Evolutionary conservation across 345 rosid genomes (phyloP).

Genomic region (Cardamine occulta): DNA sequence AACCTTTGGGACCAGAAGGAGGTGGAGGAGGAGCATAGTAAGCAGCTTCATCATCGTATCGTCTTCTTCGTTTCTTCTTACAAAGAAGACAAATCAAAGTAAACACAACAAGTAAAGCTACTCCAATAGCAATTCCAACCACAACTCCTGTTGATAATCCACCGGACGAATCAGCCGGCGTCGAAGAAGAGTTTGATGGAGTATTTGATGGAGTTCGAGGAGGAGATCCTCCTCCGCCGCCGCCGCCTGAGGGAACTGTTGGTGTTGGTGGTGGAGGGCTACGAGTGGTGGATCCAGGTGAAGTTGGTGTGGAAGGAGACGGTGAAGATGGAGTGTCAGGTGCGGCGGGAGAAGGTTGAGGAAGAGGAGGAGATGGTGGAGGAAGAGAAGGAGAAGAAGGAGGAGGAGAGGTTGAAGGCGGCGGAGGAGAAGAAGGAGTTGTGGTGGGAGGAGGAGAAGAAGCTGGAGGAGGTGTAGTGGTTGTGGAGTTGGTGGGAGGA

Average conservation of each 20-base stretch:
- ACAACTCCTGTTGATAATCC: constrained; percentile 60
- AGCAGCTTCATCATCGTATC: constrained; percentile 51
- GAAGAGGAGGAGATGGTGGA: constrained; percentile 23
- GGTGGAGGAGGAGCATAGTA: constrained; percentile 65
- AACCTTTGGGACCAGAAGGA: constrained; percentile 41
- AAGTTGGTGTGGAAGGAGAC: constrained; percentile 42
- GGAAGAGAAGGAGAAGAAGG: constrained; percentile 44
- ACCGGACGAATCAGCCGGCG: constrained; percentile 40
- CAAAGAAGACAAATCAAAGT: constrained; percentile 59
- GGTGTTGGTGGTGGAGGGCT: constrained; percentile 43
- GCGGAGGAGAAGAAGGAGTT: constrained; percentile 48
- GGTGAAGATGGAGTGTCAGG: constrained; percentile 44
- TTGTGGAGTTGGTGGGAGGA: constrained; percentile 46
- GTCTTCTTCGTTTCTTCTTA: constrained; percentile 59
- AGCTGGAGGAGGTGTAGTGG: constrained; percentile 50
- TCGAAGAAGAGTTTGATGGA: constrained; percentile 35
- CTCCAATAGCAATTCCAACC: constrained; percentile 68
- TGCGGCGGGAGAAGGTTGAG: constrained; percentile 57
- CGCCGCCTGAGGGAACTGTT: neutral
- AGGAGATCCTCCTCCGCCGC: constrained; percentile 5
- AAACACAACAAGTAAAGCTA: constrained; percentile 48
- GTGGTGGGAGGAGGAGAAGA: constrained; percentile 51
- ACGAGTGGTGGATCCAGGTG: constrained; percentile 33
- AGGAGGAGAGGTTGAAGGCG: constrained; percentile 44
- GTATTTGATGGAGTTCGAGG: constrained; percentile 40